phyloP scores from a whole-genome alignment of 2,329 filamentous ascomycete genomes.

The Fusarium pseudograminearum region DNA sequence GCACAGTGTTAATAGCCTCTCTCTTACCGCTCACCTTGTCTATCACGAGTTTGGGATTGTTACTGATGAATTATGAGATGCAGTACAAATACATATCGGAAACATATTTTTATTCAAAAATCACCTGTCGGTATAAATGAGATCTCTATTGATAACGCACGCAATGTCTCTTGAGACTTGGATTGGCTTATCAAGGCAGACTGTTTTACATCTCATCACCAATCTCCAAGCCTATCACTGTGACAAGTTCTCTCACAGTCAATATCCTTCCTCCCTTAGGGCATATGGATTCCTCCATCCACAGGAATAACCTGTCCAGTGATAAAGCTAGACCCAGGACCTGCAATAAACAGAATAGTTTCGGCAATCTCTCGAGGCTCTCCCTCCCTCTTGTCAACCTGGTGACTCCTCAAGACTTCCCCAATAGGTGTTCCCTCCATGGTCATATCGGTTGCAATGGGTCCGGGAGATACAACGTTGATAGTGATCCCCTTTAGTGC shows the following conservation, averaged over 20 bases:
- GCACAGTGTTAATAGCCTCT: too few relatives aligned
- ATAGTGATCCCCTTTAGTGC: constrained; percentile 17
- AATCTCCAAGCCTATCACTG: too few relatives aligned
- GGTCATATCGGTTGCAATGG: constrained; percentile 14
- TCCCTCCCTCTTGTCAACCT: constrained; percentile 13
- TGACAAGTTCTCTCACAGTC: neutral
- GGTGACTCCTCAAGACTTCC: neutral
- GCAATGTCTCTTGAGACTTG: accelerated
- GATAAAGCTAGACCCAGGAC: constrained; percentile 17
- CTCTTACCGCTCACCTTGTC: too few relatives aligned
- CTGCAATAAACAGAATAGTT: constrained; percentile 9
- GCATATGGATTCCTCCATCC: constrained; percentile 15
- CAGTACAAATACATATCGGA: accelerated
- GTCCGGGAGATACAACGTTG: constrained; percentile 11
- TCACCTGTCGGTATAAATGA: too few relatives aligned
- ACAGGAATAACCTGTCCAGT: constrained; percentile 23
- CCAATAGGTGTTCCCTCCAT: constrained; percentile 13
- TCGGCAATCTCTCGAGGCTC: constrained; percentile 7
- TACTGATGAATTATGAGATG: too few relatives aligned
- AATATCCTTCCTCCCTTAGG: neutral
- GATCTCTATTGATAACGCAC: too few relatives aligned
- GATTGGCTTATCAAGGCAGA: accelerated
- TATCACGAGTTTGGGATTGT: too few relatives aligned
- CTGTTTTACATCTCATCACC: accelerated
- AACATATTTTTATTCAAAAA: too few relatives aligned